Evolutionary conservation across 352 stramenopile species (phyloP).

Genomic region (Pythium vanterpoolii): DNA sequence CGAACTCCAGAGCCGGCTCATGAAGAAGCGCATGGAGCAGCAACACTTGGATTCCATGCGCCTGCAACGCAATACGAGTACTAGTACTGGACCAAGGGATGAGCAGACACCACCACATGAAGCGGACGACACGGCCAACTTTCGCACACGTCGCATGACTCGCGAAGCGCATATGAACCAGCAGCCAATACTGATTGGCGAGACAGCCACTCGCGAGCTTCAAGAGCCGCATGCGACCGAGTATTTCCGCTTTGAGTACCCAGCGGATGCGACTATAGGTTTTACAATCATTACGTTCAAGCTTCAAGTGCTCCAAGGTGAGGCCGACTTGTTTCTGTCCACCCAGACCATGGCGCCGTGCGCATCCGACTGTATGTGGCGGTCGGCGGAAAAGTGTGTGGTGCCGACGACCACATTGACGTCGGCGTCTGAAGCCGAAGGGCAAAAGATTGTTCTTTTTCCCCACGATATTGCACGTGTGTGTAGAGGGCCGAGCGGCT

Average conservation of each 20-base stretch:
- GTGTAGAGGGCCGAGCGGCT: not conserved
- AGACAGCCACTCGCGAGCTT: conserved; percentile 32
- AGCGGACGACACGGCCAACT: conserved; percentile 25
- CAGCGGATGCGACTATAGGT: not conserved
- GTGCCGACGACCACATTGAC: not conserved
- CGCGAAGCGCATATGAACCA: conserved; percentile 56
- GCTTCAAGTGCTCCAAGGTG: conserved; percentile 38
- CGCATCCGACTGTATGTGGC: conserved; percentile 70
- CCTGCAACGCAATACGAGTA: conserved; percentile 18
- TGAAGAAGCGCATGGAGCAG: conserved; percentile 64
- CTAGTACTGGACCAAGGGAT: not conserved
- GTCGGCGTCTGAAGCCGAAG: not conserved
- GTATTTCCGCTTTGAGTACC: conserved; percentile 65
- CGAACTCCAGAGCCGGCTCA: conserved; percentile 46
- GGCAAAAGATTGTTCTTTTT: conserved; percentile 58
- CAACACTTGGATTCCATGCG: conserved; percentile 41
- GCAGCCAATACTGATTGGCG: conserved; percentile 48
- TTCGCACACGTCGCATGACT: conserved; percentile 44
- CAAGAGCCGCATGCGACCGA: conserved; percentile 18
- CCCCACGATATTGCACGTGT: conserved; percentile 42
- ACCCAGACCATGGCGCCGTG: conserved; percentile 65
- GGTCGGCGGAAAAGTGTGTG: conserved; percentile 15
- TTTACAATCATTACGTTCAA: conserved; percentile 55
- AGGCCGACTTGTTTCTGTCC: conserved; percentile 66
- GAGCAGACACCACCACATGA: not conserved